Percentiles rank a stretch among this genome's conserved stretches.
Conservation (phyloP, 108 stramenopile species). For the Conticribra weissflogii region DNA sequence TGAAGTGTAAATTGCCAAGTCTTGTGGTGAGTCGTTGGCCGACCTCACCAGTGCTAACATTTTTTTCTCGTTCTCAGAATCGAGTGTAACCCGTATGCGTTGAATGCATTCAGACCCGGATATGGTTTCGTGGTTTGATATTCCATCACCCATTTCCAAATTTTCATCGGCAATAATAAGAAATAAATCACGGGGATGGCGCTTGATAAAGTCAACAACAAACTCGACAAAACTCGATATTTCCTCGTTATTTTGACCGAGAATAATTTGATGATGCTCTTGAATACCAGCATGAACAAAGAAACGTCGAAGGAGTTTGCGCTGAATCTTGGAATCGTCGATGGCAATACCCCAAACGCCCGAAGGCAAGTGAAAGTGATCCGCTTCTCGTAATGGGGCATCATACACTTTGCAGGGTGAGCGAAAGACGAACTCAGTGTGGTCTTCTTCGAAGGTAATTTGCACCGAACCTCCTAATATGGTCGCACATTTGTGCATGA, state of each 20-base stretch:
- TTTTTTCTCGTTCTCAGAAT: constrained; percentile 31
- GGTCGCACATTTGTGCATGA: constrained; percentile 74
- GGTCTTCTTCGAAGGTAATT: constrained; percentile 56
- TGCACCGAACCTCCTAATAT: constrained; percentile 58
- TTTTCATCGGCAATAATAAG: constrained; percentile 73
- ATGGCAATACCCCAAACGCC: constrained; percentile 66
- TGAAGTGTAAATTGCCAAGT: constrained; percentile 50
- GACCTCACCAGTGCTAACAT: constrained; percentile 58
- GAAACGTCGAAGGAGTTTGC: constrained; percentile 62
- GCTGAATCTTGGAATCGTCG: constrained; percentile 78
- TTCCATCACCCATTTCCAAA: constrained; percentile 57
- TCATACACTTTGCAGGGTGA: constrained; percentile 26
- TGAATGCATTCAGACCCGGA: constrained; percentile 59
- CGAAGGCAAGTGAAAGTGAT: constrained; percentile 53
- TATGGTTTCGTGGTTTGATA: constrained; percentile 42
- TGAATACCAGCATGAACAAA: constrained; percentile 58
- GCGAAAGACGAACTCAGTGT: constrained; percentile 55
- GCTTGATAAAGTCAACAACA: no score
- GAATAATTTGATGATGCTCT: constrained; percentile 38
- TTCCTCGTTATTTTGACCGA: constrained; percentile 58
- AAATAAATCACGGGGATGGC: constrained; percentile 47
- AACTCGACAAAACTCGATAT: constrained; percentile 50
- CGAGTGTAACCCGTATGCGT: constrained; percentile 23
- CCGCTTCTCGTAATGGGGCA: constrained; percentile 7
- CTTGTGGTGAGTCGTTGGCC: constrained; percentile 65